Percentiles rank a stretch among this genome's conserved stretches.
Conservation (phyloP, 225 moss, liverwort and hornwort genomes). For the Physcomitrellopsis africana region DNA sequence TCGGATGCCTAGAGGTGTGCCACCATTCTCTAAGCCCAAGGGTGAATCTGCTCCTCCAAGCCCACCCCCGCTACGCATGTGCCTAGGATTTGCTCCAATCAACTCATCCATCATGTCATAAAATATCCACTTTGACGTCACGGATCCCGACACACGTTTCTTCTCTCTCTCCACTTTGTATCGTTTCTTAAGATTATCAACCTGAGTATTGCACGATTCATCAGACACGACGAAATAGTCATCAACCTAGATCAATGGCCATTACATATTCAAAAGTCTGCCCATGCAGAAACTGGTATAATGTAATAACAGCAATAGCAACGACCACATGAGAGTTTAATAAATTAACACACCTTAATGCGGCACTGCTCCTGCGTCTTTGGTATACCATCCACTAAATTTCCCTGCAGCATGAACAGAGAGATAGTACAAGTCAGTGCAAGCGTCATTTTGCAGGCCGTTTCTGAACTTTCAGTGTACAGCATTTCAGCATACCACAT, state of each 20-base stretch:
- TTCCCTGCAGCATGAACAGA: slow-evolving; percentile 35
- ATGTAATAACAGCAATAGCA: neutral
- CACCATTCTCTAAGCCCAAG: slow-evolving; percentile 41
- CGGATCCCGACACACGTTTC: slow-evolving; percentile 51
- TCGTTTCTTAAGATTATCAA: slow-evolving; percentile 59
- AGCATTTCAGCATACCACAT: too few relatives aligned
- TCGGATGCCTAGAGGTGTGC: slow-evolving; percentile 49
- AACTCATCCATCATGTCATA: slow-evolving; percentile 63
- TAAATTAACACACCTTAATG: slow-evolving; percentile 40
- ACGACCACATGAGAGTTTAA: neutral
- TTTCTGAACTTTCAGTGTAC: neutral
- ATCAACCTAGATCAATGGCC: too few relatives aligned
- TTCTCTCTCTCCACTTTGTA: slow-evolving; percentile 62
- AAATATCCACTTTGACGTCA: slow-evolving; percentile 52
- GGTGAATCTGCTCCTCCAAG: slow-evolving; percentile 50
- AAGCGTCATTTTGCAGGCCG: neutral
- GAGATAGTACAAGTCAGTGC: slow-evolving; percentile 15
- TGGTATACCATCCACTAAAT: slow-evolving; percentile 45
- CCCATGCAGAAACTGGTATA: neutral
- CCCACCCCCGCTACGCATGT: slow-evolving; percentile 40
- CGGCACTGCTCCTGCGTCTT: slow-evolving; percentile 73
- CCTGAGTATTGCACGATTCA: slow-evolving; percentile 9
- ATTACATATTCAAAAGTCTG: neutral
- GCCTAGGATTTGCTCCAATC: slow-evolving; percentile 54
- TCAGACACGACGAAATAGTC: too few relatives aligned